A percentile compares a stretch with the other conserved stretches of the same genome.
Conservation (phyloP, 1,284 basidiomycete genomes). For the Marasmius oreades region DNA sequence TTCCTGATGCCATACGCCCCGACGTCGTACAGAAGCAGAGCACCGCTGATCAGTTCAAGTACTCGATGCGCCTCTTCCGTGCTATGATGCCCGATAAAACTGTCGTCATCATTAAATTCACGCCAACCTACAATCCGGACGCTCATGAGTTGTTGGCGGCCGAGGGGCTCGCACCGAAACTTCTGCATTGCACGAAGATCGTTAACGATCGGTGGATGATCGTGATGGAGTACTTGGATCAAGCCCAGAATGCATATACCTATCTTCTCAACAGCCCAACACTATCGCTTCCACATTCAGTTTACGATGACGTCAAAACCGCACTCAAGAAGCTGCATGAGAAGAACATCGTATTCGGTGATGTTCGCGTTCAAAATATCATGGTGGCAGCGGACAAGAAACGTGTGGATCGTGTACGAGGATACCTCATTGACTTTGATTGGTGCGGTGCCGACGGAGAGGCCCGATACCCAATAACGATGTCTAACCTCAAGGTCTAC, state of each 20-base stretch:
- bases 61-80: too few species aligned
- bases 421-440: slow-evolving; percentile 13
- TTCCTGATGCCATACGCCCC: too few species aligned
- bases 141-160: slow-evolving; percentile 5
- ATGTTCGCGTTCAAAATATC: slow-evolving; percentile 12
- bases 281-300: background rate
- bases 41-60: too few species aligned
- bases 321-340: slow-evolving; percentile 8
- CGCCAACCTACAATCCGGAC: slow-evolving; percentile 2
- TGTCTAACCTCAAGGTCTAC: background rate
- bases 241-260: background rate
- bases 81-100: too few species aligned
- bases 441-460: slow-evolving; percentile 5
- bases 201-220: slow-evolving; percentile 9
- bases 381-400: slow-evolving; percentile 3
- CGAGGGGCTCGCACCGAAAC: slow-evolving; percentile 7
- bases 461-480: slow-evolving; percentile 8
- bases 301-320: slow-evolving; percentile 1
- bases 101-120: slow-evolving; percentile 11
- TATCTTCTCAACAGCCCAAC: background rate
- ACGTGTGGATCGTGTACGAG: too few species aligned
- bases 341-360: slow-evolving; percentile 11
- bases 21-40: too few species aligned
- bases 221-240: slow-evolving; percentile 11
- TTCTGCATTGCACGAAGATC: slow-evolving; percentile 2